A percentile compares a stretch with the other conserved stretches of the same genome.
Evolutionary conservation across 768 basidiomycete genomes (phyloP).

Genomic region (Trametes gibbosa): DNA sequence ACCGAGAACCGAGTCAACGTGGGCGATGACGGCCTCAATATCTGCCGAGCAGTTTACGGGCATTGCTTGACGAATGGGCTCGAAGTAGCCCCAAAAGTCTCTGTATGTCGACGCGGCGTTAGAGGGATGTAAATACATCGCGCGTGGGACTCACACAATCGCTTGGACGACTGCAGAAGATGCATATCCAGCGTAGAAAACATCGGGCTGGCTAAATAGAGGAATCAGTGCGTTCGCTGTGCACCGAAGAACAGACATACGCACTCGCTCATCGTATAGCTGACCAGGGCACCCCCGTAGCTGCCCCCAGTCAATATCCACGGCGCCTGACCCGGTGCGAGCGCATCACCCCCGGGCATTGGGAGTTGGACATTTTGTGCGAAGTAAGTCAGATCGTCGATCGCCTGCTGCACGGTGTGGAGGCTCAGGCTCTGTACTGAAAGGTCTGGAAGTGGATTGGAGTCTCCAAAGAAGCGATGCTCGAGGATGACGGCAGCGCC

Average conservation of each 20-base stretch:
- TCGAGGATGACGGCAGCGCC: conserved; percentile 66
- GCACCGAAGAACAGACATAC: conserved; percentile 11
- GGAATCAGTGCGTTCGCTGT: background rate
- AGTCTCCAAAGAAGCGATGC: conserved; percentile 70
- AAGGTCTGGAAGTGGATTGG: conserved; percentile 62
- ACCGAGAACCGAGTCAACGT: conserved; percentile 53
- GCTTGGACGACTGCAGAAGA: conserved; percentile 62
- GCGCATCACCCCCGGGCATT: conserved; percentile 57
- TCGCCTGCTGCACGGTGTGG: conserved; percentile 68
- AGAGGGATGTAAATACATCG: background rate
- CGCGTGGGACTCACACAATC: conserved; percentile 31
- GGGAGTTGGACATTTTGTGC: conserved; percentile 61
- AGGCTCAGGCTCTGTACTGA: conserved; percentile 50
- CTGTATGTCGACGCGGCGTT: background rate
- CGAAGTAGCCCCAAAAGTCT: conserved; percentile 67
- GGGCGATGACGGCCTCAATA: conserved; percentile 53
- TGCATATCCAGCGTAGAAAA: conserved; percentile 60
- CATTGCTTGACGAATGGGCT: conserved; percentile 63
- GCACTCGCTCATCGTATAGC: conserved; percentile 65
- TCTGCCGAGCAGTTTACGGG: conserved; percentile 69
- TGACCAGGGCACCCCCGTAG: conserved; percentile 41
- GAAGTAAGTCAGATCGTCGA: conserved; percentile 69
- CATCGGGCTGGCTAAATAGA: conserved; percentile 45
- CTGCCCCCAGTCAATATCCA: conserved; percentile 41
- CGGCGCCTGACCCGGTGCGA: conserved; percentile 47